phyloP scores from a whole-genome alignment of 192 early-diverging fungal species.

The Backusella luteola region DNA sequence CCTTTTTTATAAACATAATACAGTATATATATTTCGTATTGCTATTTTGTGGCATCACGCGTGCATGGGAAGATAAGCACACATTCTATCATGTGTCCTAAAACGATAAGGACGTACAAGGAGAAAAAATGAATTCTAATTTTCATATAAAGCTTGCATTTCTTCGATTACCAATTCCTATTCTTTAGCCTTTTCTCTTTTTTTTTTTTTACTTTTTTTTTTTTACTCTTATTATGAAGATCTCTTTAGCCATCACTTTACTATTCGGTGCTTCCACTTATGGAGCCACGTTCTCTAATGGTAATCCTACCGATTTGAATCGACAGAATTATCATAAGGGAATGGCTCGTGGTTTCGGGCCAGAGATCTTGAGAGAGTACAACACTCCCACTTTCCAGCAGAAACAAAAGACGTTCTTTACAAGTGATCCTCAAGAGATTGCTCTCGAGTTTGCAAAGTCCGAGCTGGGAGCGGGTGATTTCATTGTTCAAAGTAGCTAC shows the following conservation, averaged over 20 bases:
- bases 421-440: slow-evolving; percentile 31
- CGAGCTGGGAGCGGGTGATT: slow-evolving; percentile 37
- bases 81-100: neutral
- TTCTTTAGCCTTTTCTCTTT: neutral
- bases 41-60: neutral
- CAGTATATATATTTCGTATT: neutral
- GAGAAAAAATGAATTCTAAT: neutral
- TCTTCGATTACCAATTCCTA: neutral
- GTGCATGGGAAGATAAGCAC: slow-evolving; percentile 6
- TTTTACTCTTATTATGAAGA: neutral
- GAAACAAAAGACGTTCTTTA: neutral
- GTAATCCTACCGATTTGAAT: neutral
- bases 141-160: neutral
- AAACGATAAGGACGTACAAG: slow-evolving; percentile 1
- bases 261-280: neutral
- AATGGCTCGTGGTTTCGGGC: slow-evolving; percentile 1
- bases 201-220: neutral
- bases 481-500: slow-evolving; percentile 67
- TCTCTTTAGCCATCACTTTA: slow-evolving; percentile 8
- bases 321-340: neutral
- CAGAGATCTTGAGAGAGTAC: neutral
- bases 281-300: slow-evolving; percentile 3
- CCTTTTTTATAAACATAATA: neutral
- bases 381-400: neutral
- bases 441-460: slow-evolving; percentile 49